phyloP scores from a whole-genome alignment of 768 basidiomycete species.

The Leucocoprinus birnbaumii region DNA sequence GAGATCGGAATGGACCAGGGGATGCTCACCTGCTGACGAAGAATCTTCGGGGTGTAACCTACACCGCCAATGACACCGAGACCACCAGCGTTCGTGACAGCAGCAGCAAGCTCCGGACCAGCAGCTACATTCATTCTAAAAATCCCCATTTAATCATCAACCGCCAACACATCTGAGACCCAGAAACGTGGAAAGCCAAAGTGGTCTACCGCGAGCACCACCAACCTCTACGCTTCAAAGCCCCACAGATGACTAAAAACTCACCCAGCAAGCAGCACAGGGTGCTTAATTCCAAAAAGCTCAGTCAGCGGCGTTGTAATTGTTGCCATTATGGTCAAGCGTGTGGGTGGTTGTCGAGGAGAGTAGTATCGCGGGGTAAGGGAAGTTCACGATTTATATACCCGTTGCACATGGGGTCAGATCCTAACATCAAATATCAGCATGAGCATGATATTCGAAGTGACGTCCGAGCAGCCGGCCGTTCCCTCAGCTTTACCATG shows the following conservation, averaged over 20 bases:
- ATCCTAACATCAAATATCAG: background rate
- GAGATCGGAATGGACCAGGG: background rate
- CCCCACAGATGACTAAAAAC: background rate
- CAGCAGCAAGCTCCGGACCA: conserved; percentile 83
- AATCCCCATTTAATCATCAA: background rate
- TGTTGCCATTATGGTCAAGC: conserved; percentile 46
- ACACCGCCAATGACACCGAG: conserved; percentile 91
- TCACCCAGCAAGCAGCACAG: conserved; percentile 78
- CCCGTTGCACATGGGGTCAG: background rate
- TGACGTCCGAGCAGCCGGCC: background rate
- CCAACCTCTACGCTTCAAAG: no score
- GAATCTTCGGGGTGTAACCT: conserved; percentile 80
- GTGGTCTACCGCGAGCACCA: no score
- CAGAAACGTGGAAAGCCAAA: no score
- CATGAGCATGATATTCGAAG: background rate
- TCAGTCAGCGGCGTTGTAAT: conserved; percentile 86
- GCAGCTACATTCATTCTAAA: conserved; percentile 47
- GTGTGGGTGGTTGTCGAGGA: background rate
- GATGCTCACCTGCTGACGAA: conserved; percentile 65
- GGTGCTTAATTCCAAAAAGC: conserved; percentile 86
- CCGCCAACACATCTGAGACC: no score
- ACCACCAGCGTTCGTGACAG: conserved; percentile 92
- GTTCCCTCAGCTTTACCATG: no score
- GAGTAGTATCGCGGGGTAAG: conserved; percentile 5
- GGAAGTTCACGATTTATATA: background rate